Evolutionary conservation across 768 basidiomycete species (phyloP), one percentile per base, ranked within the genome.

Genomic region (Suillus hirtellus): DNA sequence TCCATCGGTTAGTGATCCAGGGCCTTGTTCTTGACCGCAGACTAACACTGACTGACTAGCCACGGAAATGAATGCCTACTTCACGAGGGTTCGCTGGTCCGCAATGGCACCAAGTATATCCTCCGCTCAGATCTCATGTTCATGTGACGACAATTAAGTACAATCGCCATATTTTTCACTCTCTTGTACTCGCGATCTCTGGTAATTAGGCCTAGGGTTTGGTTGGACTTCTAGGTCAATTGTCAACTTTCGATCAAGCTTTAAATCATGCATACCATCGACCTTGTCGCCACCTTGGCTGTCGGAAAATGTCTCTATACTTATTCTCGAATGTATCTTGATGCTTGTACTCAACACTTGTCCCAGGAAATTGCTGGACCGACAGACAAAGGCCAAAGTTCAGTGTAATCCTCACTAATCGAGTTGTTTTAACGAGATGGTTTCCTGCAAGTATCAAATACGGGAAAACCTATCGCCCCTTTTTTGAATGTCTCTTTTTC

Each of bases 71-170:
- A 89, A 67, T 91, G 89, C 71, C 75, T 90, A 77, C 74, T 89
- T 40, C 89, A 91, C 66, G 88, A 90, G 76, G 89, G 89, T 15
- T 86, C 87, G 3, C 73, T 77, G 15, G 89, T 92, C 9, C 71
- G 68, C 55, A 81, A 74, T 69, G 84, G 54, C 77, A 83, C 78
- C 0, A 93, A 92, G 81, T 92, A 90, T 70, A 83, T 92, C 37
- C 77, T 92, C 54, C 82, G 89, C 17, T 87, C 88, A 0, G 89
- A 91, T 69, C 73, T 90, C 55, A 89, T 89, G 88, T 90, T 90
- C 75, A 76, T 78, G 68, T 70, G 38, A 58, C 2, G 38, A 38
- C 24, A 4, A 24, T 7, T 4, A 31, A 31, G 5, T 31, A 17
- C 37, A 4, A 9, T 38, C 21, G 1, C 14, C 55, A 56, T 55